phyloP scores from a whole-genome alignment of 148 eudicot genomes.

The Rhododendron griersonianum region DNA sequence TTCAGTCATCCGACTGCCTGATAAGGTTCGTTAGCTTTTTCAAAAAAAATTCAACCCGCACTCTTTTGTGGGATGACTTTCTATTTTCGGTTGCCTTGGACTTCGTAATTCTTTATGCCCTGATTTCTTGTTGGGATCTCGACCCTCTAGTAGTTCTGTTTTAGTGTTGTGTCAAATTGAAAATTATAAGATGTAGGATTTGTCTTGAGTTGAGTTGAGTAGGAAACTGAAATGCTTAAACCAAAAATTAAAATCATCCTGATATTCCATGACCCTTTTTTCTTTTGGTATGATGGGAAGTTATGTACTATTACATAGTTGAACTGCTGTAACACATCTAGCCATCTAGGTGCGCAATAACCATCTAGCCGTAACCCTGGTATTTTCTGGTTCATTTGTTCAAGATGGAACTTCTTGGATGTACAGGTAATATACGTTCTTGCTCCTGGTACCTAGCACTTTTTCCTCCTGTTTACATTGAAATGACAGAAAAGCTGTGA shows the following conservation, averaged over 20 bases:
- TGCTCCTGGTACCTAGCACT: background rate
- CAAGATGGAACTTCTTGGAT: background rate
- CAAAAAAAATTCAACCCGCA: background rate
- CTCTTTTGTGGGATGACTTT: background rate
- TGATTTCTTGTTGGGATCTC: background rate
- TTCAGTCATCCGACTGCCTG: constrained; percentile 10
- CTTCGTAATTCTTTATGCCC: background rate
- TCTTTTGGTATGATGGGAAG: background rate
- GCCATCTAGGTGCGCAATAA: background rate
- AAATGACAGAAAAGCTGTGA: background rate
- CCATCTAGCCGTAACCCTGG: background rate
- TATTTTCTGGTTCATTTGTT: background rate
- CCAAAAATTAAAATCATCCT: background rate
- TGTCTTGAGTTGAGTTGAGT: background rate
- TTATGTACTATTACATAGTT: background rate
- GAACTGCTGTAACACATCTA: background rate
- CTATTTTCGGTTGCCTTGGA: background rate
- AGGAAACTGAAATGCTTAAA: background rate
- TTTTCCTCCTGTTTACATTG: background rate
- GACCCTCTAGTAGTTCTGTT: background rate
- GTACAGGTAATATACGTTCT: background rate
- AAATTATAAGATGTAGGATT: background rate
- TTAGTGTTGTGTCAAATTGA: background rate
- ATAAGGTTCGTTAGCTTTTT: constrained; percentile 25
- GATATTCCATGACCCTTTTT: background rate